These are phyloP conservation scores for Trapa bicornis DNA, from an alignment of 345 rosid genomes.

Conservation along the genomic window DNA sequence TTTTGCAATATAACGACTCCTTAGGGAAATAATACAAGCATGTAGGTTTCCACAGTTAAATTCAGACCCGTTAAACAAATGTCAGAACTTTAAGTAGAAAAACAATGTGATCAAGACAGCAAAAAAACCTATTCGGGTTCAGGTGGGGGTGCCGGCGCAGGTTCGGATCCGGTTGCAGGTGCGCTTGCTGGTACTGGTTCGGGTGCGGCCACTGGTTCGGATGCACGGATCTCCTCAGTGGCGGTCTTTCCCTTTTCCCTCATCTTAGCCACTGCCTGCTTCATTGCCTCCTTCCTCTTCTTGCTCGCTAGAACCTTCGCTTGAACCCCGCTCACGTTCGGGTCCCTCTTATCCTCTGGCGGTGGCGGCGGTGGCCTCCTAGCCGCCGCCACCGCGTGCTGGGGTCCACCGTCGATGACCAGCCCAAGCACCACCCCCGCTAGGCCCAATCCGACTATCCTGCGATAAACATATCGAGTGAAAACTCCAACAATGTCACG, in stretches of 20 bases:
- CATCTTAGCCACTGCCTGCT: constrained; percentile 28
- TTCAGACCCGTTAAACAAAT: too few relatives aligned
- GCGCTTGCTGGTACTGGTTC: too few relatives aligned
- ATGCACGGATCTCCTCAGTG: neutral
- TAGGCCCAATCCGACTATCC: constrained; percentile 34
- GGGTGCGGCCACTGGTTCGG: too few relatives aligned
- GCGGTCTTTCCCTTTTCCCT: constrained; percentile 55
- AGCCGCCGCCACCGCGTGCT: constrained; percentile 41
- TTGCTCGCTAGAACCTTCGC: constrained; percentile 84
- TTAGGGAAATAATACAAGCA: too few relatives aligned
- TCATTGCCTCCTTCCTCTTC: constrained; percentile 42
- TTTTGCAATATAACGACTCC: too few relatives aligned
- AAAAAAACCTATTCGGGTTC: too few relatives aligned
- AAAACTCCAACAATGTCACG: neutral
- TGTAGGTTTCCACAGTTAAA: too few relatives aligned
- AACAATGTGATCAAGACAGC: too few relatives aligned
- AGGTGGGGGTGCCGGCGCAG: too few relatives aligned
- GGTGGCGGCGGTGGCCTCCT: constrained; percentile 62
- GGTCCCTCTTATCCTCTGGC: constrained; percentile 51
- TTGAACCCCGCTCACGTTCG: constrained; percentile 56
- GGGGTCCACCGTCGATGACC: constrained; percentile 18
- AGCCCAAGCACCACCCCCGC: constrained; percentile 32
- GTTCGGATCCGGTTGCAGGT: too few relatives aligned
- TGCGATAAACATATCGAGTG: constrained; percentile 4
- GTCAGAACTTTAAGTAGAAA: too few relatives aligned